Evolutionary conservation across 2,329 filamentous ascomycete genomes (phyloP).

Genomic region (Scopulariopsis brevicaulis): DNA sequence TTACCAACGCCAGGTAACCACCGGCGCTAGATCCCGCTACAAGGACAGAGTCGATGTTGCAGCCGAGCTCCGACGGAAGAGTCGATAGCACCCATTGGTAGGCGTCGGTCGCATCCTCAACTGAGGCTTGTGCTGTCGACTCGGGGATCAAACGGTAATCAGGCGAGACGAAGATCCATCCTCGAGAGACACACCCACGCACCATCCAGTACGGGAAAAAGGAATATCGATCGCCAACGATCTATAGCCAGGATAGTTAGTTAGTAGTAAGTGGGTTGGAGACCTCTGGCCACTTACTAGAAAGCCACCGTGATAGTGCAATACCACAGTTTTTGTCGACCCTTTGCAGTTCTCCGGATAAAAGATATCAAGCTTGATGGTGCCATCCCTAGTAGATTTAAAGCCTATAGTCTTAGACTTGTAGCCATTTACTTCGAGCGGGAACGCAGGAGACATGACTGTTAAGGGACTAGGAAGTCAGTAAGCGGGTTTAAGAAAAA

Average conservation of each 20-base stretch:
- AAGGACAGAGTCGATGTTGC: slow-evolving; percentile 2
- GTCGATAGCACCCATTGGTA: slow-evolving; percentile 5
- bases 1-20: slow-evolving; percentile 5
- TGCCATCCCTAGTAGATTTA: neutral
- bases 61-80: neutral
- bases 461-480: too few species aligned
- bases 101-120: slow-evolving; percentile 5
- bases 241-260: neutral
- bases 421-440: neutral
- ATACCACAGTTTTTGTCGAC: neutral
- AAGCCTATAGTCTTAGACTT: neutral
- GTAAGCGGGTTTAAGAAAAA: too few species aligned
- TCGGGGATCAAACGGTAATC: slow-evolving; percentile 8
- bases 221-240: slow-evolving; percentile 6
- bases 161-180: slow-evolving; percentile 6
- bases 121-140: slow-evolving; percentile 4
- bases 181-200: slow-evolving; percentile 1
- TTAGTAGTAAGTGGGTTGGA: neutral
- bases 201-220: slow-evolving; percentile 7
- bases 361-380: neutral
- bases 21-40: slow-evolving; percentile 8
- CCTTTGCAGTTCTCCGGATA: neutral
- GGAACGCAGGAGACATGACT: neutral
- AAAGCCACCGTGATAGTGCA: neutral
- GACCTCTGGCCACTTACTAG: neutral